phyloP scores from a whole-genome alignment of 2,329 filamentous ascomycete genomes.

The Aureobasidium sp. region DNA sequence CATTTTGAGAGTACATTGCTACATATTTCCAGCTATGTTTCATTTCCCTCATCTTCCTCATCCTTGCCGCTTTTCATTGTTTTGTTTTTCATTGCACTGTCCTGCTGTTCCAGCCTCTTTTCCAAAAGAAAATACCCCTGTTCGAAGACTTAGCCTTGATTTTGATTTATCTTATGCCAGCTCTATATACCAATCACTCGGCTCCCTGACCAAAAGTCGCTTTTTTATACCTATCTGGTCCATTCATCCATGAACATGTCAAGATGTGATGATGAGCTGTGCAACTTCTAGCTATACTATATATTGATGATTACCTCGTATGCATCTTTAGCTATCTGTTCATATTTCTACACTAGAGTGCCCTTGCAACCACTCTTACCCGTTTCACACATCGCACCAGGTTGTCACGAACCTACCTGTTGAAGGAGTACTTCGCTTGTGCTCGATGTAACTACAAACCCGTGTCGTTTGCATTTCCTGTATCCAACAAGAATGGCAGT shows the following conservation, averaged over 20 bases:
- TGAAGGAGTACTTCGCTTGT: background rate
- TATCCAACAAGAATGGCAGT: background rate
- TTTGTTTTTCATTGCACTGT: conserved; percentile 14
- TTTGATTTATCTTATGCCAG: conserved; percentile 8
- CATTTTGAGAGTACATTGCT: conserved; percentile 8
- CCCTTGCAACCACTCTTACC: background rate
- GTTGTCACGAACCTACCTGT: background rate
- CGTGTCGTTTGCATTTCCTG: background rate
- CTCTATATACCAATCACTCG: conserved; percentile 12
- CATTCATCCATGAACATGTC: background rate
- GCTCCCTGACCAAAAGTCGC: conserved; percentile 5
- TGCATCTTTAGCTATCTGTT: background rate
- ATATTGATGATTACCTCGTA: background rate
- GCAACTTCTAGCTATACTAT: background rate
- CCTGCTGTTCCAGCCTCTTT: conserved; percentile 8
- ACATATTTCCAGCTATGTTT: background rate
- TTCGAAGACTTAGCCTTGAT: conserved; percentile 11
- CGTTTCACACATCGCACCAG: too few species aligned
- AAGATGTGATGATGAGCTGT: background rate
- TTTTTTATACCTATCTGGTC: background rate
- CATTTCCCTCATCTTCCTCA: background rate
- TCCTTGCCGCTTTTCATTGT: conserved; percentile 14
- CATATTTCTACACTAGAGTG: background rate
- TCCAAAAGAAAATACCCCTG: conserved; percentile 5
- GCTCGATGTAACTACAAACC: too few species aligned